A percentile compares a stretch with the other conserved stretches of the same genome.
Evolutionary conservation across 768 basidiomycete genomes (phyloP).

Genomic region (Leccinum fibrillosum): DNA sequence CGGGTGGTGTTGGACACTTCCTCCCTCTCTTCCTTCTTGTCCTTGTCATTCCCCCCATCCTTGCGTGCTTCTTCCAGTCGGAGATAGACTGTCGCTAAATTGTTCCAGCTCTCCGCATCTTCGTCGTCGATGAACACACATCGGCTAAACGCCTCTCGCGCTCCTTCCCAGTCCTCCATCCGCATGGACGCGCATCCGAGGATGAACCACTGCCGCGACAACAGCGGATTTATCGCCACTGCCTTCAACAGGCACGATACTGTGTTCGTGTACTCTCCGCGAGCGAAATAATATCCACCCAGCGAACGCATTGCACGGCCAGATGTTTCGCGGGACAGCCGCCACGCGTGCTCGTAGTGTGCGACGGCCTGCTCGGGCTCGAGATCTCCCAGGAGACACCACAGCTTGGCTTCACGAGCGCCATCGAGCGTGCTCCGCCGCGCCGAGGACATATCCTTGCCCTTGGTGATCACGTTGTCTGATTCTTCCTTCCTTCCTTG

Average conservation of each 20-base stretch:
- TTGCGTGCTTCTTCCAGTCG: conserved; percentile 55
- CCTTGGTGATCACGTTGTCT: conserved; percentile 62
- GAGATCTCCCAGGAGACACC: conserved; percentile 94
- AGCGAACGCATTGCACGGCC: conserved; percentile 90
- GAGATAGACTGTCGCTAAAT: conserved; percentile 91
- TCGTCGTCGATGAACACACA: conserved; percentile 93
- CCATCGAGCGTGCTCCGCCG: conserved; percentile 51
- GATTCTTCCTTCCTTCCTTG: conserved; percentile 83
- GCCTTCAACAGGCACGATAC: conserved; percentile 68
- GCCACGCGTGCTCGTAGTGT: conserved; percentile 86
- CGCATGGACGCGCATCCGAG: conserved; percentile 89
- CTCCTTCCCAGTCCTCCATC: conserved; percentile 81
- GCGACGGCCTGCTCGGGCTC: conserved; percentile 64
- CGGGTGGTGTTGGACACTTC: conserved; percentile 18
- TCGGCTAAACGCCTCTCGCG: conserved; percentile 76
- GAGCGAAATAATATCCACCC: conserved; percentile 78
- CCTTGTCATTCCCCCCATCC: conserved; percentile 5
- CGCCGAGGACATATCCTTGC: conserved; percentile 45
- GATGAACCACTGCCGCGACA: conserved; percentile 90
- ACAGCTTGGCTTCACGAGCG: conserved; percentile 83
- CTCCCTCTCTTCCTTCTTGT: conserved; percentile 30
- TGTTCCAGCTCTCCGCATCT: conserved; percentile 98
- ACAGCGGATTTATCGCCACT: conserved; percentile 84
- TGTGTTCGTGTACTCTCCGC: conserved; percentile 59
- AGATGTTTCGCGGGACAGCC: conserved; percentile 72